These are phyloP conservation scores for Diversispora eburnea DNA, from an alignment of 192 early-diverging fungal genomes.

Conservation along the genomic window DNA sequence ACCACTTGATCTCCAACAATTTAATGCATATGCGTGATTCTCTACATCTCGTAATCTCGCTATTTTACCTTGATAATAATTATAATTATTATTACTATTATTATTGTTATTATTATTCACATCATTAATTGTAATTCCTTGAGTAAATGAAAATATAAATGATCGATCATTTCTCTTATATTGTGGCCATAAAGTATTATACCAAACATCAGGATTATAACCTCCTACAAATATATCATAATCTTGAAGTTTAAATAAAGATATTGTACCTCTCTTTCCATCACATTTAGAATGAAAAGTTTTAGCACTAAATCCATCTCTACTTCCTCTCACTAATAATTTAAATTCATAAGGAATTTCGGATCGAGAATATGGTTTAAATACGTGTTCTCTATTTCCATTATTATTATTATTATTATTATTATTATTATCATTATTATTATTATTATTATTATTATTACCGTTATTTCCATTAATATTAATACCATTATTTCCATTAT, in stretches of 20 bases:
- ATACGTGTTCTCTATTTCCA: too few species aligned
- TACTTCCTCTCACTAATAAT: slow-evolving; percentile 24
- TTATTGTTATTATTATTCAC: neutral
- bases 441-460: too few species aligned
- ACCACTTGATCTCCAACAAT: slow-evolving; percentile 6
- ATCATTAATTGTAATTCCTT: neutral
- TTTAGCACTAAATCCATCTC: slow-evolving; percentile 4
- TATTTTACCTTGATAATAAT: neutral
- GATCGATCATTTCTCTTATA: neutral
- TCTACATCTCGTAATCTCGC: neutral
- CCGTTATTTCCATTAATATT: too few species aligned
- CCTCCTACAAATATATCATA: slow-evolving; percentile 15
- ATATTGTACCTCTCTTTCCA: neutral
- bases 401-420: too few species aligned
- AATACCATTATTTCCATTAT: too few species aligned
- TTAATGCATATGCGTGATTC: slow-evolving; percentile 1
- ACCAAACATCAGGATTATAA: slow-evolving; percentile 20
- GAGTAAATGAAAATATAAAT: slow-evolving; percentile 3
- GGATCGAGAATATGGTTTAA: neutral
- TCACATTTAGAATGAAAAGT: slow-evolving; percentile 3
- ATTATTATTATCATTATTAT: too few species aligned
- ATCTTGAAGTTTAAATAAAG: slow-evolving; percentile 3
- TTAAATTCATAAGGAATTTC: slow-evolving; percentile 18
- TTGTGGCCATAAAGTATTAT: neutral
- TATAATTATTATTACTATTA: neutral